Evolutionary conservation across 2,329 filamentous ascomycete species (phyloP), one percentile per base, ranked within the genome.

Genomic region (Aureobasidium sp.): DNA sequence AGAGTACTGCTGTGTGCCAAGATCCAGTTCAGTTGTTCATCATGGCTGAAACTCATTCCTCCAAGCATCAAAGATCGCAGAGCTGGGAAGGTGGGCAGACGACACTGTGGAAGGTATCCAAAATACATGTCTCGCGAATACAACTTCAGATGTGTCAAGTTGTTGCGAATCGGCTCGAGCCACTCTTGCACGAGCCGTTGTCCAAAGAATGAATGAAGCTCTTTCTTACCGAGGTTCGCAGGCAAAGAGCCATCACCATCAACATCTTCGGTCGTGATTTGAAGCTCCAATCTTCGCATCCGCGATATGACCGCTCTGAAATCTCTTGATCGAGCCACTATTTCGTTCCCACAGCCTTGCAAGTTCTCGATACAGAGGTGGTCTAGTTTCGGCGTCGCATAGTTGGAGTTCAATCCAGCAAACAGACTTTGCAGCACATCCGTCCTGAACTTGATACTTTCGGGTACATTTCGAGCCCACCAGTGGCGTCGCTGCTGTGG

Each of bases 11-110:
- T 70, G 3, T 81, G 69, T 0, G 71, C 72, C 0, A 76, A 62
- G 4, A 82, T 73, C 78, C 78, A 81, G 11, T 76, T 74, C 0
- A 80, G 66, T 59, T 81, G 78, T 70, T 73, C 76, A 22, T 79
- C 73, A 37, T 79, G 72, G 5, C 71, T 71, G 52, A 82, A 79
- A 3, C 72, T 70, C 22, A 74, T 77, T 1, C 74, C 74, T 0
- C 76, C 76, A 0, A 82, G 64, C 0, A 72, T 68, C 0, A 81
- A 70, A 0, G 73, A 69, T 35, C 71, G 71, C 5, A 81, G 72
- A 0, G 70, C 67, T 0, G 76, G 76, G 33, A 80, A 76, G n/a
- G 65, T 61, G 65, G 61, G 22, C 24, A 78, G 70, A 33, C 78
- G 71, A 44, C 76, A 69, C 22, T 70, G 70, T 0, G 76, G 77